These are phyloP conservation scores for Tripterygium wilfordii DNA, from an alignment of 177 flowering plant species.

Conservation along the genomic window DNA sequence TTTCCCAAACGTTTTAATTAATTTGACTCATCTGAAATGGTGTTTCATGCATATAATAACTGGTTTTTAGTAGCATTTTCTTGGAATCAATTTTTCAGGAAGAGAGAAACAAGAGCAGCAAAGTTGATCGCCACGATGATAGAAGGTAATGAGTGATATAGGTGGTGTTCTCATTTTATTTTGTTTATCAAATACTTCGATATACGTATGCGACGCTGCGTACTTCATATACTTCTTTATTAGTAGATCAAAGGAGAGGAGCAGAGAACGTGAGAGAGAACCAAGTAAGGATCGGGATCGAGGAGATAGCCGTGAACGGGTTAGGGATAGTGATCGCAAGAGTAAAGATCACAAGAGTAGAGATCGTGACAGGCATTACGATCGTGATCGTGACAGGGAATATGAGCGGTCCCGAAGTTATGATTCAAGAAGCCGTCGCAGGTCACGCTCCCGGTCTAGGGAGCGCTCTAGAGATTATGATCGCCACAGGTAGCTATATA, in stretches of 20 bases:
- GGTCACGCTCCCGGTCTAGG: conserved; percentile 83
- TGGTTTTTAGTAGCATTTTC: conserved; percentile 13
- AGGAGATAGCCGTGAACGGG: conserved; percentile 32
- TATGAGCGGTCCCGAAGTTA: conserved; percentile 54
- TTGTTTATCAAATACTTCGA: not conserved
- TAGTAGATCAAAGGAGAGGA: conserved; percentile 68
- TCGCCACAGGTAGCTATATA: conserved; percentile 51
- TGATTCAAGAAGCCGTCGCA: conserved; percentile 71
- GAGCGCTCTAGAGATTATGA: conserved; percentile 85
- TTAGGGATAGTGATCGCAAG: conserved; percentile 35
- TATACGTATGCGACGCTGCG: not conserved
- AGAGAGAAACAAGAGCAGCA: conserved; percentile 69
- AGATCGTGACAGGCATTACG: conserved; percentile 64
- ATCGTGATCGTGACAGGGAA: conserved; percentile 63
- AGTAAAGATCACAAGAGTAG: conserved; percentile 55
- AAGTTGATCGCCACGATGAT: conserved; percentile 52
- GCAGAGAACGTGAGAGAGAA: conserved; percentile 62
- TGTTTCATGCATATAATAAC: not conserved
- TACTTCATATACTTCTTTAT: not conserved
- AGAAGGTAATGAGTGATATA: no score
- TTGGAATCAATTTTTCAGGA: conserved; percentile 51
- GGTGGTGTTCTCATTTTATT: not conserved
- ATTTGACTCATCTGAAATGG: not conserved
- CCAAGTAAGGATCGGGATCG: conserved; percentile 42
- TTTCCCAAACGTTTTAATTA: no score